Evolutionary conservation across 768 basidiomycete genomes (phyloP).

Genomic region (Asterophora parasitica): DNA sequence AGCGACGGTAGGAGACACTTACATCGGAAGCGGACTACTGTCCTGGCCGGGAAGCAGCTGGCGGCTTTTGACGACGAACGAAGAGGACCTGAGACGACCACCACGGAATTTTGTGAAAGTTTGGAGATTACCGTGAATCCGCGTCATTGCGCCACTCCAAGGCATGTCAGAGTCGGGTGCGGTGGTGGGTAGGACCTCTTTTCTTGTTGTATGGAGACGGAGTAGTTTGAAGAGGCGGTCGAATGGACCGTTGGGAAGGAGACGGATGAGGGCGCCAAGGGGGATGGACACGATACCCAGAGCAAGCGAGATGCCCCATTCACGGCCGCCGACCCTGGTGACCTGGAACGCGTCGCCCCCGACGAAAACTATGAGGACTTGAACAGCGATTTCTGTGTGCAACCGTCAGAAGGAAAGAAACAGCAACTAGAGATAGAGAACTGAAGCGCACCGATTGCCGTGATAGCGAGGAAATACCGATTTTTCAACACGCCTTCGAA

Average conservation of each 20-base stretch:
- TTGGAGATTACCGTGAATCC: slow-evolving; percentile 81
- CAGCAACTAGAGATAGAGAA: no score
- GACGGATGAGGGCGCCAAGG: slow-evolving; percentile 75
- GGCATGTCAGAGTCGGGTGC: slow-evolving; percentile 50
- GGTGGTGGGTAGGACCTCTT: slow-evolving; percentile 60
- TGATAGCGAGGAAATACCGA: slow-evolving; percentile 80
- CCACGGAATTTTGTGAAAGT: slow-evolving; percentile 84
- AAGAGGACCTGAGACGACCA: slow-evolving; percentile 81
- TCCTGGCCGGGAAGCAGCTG: slow-evolving; percentile 50
- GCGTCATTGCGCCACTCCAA: slow-evolving; percentile 77
- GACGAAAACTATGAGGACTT: slow-evolving; percentile 85
- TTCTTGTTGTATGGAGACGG: slow-evolving; percentile 47
- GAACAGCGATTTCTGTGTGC: slow-evolving; percentile 72
- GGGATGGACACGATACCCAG: slow-evolving; percentile 87
- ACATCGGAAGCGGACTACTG: slow-evolving; percentile 46
- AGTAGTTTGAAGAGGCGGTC: slow-evolving; percentile 47
- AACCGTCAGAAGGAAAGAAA: neutral
- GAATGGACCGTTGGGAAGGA: slow-evolving; percentile 76
- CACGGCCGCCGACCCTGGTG: slow-evolving; percentile 65
- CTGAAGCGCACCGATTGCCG: slow-evolving; percentile 75
- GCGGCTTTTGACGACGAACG: slow-evolving; percentile 80
- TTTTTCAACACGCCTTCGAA: slow-evolving; percentile 80
- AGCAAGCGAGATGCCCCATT: slow-evolving; percentile 92
- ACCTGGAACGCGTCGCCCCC: slow-evolving; percentile 93
- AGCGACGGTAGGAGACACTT: slow-evolving; percentile 10